Percentiles rank a stretch among this genome's conserved stretches.
Conservation (phyloP, 164 flowering plant species). For the Nymphaea colorata region DNA sequence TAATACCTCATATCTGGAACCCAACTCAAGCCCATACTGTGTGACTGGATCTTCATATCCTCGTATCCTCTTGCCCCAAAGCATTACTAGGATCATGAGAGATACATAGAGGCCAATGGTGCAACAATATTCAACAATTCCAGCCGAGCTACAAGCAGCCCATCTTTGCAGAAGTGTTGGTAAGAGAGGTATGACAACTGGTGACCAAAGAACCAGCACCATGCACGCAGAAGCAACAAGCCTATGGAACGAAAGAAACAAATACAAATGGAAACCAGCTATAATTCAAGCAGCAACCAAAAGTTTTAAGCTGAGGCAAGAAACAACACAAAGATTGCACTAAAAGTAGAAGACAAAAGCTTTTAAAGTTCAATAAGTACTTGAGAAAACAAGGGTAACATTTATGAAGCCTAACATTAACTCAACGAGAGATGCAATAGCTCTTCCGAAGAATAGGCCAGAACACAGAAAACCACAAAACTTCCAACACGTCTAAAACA, state of each 20-base stretch:
- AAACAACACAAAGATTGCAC: no score
- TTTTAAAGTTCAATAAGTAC: no score
- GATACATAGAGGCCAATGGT: conserved; percentile 64
- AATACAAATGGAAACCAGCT: background rate
- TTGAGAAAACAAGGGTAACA: no score
- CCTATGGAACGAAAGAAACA: conserved; percentile 22
- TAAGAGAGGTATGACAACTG: conserved; percentile 70
- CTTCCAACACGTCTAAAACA: no score
- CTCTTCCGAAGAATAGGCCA: no score
- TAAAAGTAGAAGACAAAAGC: no score
- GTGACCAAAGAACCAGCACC: conserved; percentile 93
- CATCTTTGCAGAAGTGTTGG: conserved; percentile 76
- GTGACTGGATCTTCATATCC: conserved; percentile 52
- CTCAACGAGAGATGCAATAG: no score
- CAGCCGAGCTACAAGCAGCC: conserved; percentile 43
- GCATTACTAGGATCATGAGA: conserved; percentile 41
- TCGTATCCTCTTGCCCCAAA: conserved; percentile 87
- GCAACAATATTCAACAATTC: conserved; percentile 53
- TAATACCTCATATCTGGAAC: conserved; percentile 12
- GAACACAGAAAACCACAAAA: no score
- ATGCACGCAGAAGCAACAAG: conserved; percentile 60
- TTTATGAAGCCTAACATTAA: no score
- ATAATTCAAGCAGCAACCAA: no score
- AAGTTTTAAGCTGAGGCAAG: no score
- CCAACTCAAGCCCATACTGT: conserved; percentile 76